phyloP scores from a whole-genome alignment of 2,329 filamentous ascomycete genomes.

The Aspergillus sp. region DNA sequence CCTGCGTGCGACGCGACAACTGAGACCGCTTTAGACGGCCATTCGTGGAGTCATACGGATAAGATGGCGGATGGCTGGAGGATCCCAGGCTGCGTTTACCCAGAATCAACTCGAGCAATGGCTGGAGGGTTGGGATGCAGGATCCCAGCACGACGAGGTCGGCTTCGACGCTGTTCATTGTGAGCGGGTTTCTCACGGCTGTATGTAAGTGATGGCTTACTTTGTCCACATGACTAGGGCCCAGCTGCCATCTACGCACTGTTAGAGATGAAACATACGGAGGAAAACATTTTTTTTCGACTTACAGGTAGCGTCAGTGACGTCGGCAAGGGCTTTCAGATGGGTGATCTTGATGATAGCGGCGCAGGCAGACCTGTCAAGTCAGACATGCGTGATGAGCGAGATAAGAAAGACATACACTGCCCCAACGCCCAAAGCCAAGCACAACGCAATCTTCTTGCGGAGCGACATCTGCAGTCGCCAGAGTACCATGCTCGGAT shows the following conservation, averaged over 20 bases:
- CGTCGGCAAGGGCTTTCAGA: conserved; percentile 23
- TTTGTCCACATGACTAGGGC: conserved; percentile 47
- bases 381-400: not conserved
- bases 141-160: conserved; percentile 32
- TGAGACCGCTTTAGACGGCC: not conserved
- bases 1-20: not conserved
- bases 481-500: conserved; percentile 8
- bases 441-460: conserved; percentile 8
- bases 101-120: conserved; percentile 25
- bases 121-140: conserved; percentile 34
- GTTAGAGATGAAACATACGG: not conserved
- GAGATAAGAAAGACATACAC: conserved; percentile 15
- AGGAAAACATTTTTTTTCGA: not conserved
- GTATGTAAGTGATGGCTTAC: conserved; percentile 24
- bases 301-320: conserved; percentile 31
- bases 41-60: conserved; percentile 4
- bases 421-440: conserved; percentile 24
- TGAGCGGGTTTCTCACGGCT: not conserved
- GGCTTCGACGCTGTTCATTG: conserved; percentile 25
- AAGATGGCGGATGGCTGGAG: conserved; percentile 5
- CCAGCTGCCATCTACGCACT: conserved; percentile 23
- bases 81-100: conserved; percentile 10
- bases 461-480: conserved; percentile 6
- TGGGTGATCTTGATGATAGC: conserved; percentile 31
- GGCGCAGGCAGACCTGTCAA: conserved; percentile 25